These are phyloP conservation scores for Lentinula lateritia DNA, from an alignment of 768 basidiomycete species.

Conservation along the genomic window DNA sequence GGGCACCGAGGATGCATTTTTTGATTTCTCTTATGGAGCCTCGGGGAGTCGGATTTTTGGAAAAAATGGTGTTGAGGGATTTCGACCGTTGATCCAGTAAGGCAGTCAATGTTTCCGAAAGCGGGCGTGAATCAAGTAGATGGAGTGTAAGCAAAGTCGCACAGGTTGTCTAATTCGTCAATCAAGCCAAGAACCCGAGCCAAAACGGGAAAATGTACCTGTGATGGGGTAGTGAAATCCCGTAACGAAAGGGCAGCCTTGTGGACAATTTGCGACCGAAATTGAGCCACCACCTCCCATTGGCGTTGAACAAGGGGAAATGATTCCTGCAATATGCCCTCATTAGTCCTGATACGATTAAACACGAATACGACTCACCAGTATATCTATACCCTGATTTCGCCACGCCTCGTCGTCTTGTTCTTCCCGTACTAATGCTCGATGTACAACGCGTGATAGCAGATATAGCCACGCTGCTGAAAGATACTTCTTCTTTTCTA, in stretches of 20 bases:
- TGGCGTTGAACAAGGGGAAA: constrained; percentile 88
- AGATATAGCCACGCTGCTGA: constrained; percentile 87
- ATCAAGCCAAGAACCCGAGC: too few species aligned
- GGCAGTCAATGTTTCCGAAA: constrained; percentile 64
- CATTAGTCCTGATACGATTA: background rate
- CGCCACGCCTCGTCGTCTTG: constrained; percentile 60
- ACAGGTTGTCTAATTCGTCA: constrained; percentile 52
- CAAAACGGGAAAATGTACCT: constrained; percentile 32
- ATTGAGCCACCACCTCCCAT: constrained; percentile 87
- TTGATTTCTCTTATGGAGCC: constrained; percentile 43
- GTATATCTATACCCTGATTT: constrained; percentile 54
- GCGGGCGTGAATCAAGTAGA: constrained; percentile 81
- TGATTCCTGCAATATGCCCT: constrained; percentile 51
- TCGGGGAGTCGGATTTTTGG: constrained; percentile 21
- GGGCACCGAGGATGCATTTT: constrained; percentile 42
- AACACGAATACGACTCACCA: constrained; percentile 33
- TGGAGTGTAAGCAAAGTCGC: constrained; percentile 79
- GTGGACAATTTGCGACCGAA: constrained; percentile 84
- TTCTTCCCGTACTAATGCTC: constrained; percentile 57
- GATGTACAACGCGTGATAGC: constrained; percentile 79
- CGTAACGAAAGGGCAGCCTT: constrained; percentile 82
- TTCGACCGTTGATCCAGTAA: constrained; percentile 69
- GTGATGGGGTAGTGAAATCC: constrained; percentile 43
- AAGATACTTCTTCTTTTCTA: constrained; percentile 75
- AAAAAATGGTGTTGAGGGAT: constrained; percentile 42